Evolutionary conservation across 352 stramenopile genomes (phyloP).

Genomic region (Phytophthora nicotianae): DNA sequence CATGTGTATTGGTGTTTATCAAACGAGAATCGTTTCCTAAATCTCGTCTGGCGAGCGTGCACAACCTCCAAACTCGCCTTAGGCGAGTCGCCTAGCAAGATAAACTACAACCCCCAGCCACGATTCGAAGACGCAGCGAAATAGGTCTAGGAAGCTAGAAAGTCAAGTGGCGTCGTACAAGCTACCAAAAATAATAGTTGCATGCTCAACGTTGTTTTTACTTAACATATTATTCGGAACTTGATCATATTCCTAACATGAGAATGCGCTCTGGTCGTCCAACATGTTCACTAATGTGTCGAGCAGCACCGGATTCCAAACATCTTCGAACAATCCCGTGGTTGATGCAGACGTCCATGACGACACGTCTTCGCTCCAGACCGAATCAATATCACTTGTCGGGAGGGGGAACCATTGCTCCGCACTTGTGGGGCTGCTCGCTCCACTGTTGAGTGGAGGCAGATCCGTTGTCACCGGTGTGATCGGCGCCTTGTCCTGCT

Average conservation of each 20-base stretch:
- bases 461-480: neutral
- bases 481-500: conserved; percentile 5
- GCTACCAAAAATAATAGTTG: neutral
- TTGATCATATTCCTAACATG: conserved; percentile 15
- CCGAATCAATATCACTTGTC: conserved; percentile 2
- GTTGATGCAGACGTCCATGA: conserved; percentile 12
- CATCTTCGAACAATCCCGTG: conserved; percentile 30
- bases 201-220: too few species aligned
- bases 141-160: too few species aligned
- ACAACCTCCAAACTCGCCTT: conserved; percentile 3
- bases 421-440: conserved; percentile 31
- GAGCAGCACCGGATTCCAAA: conserved; percentile 32
- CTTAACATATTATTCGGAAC: neutral
- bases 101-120: conserved; percentile 11
- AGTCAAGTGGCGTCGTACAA: too few species aligned
- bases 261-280: conserved; percentile 30
- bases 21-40: conserved; percentile 26
- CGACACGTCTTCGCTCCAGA: conserved; percentile 19
- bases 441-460: conserved; percentile 5
- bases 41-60: conserved; percentile 12
- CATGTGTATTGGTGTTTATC: conserved; percentile 34
- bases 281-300: conserved; percentile 38
- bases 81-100: too few species aligned
- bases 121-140: conserved; percentile 19
- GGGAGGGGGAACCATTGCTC: conserved; percentile 33